Evolutionary conservation across 1,139 yeast species (phyloP), one percentile per base, ranked within the genome.

Genomic region (Diutina rugosa): DNA sequence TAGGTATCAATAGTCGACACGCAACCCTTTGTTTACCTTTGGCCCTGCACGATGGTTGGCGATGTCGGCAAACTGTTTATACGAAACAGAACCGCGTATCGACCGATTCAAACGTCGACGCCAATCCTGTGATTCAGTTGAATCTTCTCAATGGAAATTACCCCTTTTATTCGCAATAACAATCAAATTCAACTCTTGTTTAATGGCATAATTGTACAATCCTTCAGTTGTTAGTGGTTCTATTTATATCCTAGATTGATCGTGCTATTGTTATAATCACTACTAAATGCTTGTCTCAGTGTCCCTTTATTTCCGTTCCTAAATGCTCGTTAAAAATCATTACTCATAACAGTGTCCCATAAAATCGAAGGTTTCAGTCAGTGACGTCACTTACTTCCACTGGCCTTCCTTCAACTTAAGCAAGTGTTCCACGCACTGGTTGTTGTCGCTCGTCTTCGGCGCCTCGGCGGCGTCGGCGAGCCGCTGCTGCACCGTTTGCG

Each of bases 331-430:
- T 46, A 29, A 46, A 29, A 46, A 21, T 48, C 51, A 48, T 48
- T 48, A 48, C 7, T 29, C 49, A 28, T 48, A 28, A 46, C 30
- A 46, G 29, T 29, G 21, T 29, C n/a, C 41, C 41, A 35, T 35
- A 3, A 35, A 35, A 35, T 35, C 14, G 14, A 10, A 35, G 41
- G 14, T 9, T 12, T 12, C 41, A 9, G 6, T 35, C 14, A 12
- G 41, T 10, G 12, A 16, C 4, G 26, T 21, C 26, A 21, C 6
- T 16, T 32, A 49, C 8, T 49, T 12, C 53, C 53, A 49, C 44
- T 49, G 53, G 21, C 53, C 53, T 6, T 72, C 65, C 63, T 73
- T 71, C 61, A 78, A 70, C 46, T 79, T 69, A 55, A 78, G 69
- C 61, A 78, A 71, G 63, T 74, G 72, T 59, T 77, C 72, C 41